Conservation (phyloP, 305 asterid species). For the Fraxinus sp. region DNA sequence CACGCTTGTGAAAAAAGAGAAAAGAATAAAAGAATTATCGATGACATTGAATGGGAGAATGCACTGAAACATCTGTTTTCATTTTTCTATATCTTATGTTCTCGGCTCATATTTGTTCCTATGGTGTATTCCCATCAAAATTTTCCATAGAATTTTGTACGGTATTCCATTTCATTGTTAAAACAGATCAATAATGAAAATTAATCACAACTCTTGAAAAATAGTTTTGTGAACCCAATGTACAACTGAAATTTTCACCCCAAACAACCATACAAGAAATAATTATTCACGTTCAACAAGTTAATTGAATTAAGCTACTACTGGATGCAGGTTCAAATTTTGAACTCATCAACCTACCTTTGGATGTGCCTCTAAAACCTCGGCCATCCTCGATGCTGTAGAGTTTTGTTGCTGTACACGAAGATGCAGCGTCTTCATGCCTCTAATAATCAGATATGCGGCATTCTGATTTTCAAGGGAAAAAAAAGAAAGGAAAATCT, state of each 20-base stretch:
- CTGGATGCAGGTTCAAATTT: neutral
- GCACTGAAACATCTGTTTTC: neutral
- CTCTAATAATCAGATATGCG: constrained; percentile 82
- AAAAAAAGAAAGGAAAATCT: neutral
- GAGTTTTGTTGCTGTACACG: constrained; percentile 96
- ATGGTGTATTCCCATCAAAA: neutral
- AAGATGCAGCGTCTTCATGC: constrained; percentile 98
- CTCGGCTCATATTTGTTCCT: neutral
- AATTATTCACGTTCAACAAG: neutral
- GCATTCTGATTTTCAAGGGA: constrained; percentile 60
- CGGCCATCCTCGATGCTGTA: constrained; percentile 95
- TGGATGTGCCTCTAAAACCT: constrained; percentile 99
- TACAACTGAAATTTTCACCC: neutral
- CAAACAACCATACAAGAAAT: neutral
- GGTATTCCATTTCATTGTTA: neutral
- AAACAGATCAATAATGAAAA: neutral
- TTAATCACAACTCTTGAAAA: neutral
- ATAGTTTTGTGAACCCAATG: neutral
- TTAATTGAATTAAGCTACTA: neutral
- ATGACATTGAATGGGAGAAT: neutral
- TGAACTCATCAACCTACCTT: constrained; percentile 48
- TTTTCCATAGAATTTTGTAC: neutral
- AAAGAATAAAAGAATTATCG: neutral
- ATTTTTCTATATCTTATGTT: neutral
- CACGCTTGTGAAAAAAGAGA: neutral